Base-by-base conservation (phyloP, 2,329 filamentous ascomycete genomes). In the Trichoderma endophyticum region DNA sequence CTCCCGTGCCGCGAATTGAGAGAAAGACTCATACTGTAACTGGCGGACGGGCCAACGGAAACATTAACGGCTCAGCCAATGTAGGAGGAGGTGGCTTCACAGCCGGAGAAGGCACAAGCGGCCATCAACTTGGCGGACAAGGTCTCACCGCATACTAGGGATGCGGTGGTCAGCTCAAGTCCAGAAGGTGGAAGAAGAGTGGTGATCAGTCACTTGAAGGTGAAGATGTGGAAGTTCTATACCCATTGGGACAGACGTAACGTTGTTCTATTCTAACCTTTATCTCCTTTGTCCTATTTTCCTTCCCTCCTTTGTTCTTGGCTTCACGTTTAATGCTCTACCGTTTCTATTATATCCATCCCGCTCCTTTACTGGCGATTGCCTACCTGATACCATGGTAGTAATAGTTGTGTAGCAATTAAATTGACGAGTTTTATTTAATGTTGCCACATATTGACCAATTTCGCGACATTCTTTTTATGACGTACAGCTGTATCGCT, bases 1-100 rank as follows among this genome's bases (percentile, higher is more conserved):
- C 95, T 2, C 80, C 78, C n/a, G 83, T 86, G 3, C 87, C 87
- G 28, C 80, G 82, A 71, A 82, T 90, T 14, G 81, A 83, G 72
- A 83, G 83, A 73, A 89, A 89, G 82, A 63, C 76, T 3, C 79
- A 77, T 30, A 67, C 61, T 21, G 63, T 73, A 43, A 69, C 73
- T 26, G 68, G 68, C 56, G 73, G 73, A 28, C 34, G 60, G 70
- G 39, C 48, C 24, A 68, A 70, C 54, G 36, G 57, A 32, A 65
- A 71, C 18, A 26, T 48, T 11, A 36, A 68, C 62, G 66, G 66
- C 39, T 60, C 60, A n/a, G 32, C 68, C 57, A 72, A 64, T 18
- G 71, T 67, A 36, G 73, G 73, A 36, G 73, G 73, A 67, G 73
- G 73, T 64, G 59, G n/a, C 21, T n/a, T 26, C 18, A 26, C 7